Evolutionary conservation across 2,329 filamentous ascomycete genomes (phyloP).

Genomic region (Scytalidium lignicola): DNA sequence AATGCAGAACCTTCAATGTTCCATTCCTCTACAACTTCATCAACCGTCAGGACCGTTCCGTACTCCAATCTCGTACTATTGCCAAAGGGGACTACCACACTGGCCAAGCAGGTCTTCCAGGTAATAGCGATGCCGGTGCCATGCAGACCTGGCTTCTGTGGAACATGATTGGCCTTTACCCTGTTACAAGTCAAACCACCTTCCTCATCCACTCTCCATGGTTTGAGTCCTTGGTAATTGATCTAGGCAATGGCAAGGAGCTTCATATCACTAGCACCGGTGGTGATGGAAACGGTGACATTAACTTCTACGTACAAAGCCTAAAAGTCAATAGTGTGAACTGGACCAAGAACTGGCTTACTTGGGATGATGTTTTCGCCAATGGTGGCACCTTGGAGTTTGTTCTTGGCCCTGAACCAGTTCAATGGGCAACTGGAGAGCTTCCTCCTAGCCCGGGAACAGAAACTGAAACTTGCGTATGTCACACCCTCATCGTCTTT

Average conservation of each 20-base stretch:
- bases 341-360: slow-evolving; percentile 62
- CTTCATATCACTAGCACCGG: slow-evolving; percentile 51
- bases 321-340: slow-evolving; percentile 57
- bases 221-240: slow-evolving; percentile 55
- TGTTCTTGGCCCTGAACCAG: slow-evolving; percentile 48
- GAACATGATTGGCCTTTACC: slow-evolving; percentile 65
- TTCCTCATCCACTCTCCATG: slow-evolving; percentile 62
- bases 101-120: slow-evolving; percentile 53
- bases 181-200: slow-evolving; percentile 62
- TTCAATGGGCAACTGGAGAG: slow-evolving; percentile 54
- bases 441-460: slow-evolving; percentile 54
- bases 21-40: slow-evolving; percentile 68
- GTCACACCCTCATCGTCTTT: too few species aligned
- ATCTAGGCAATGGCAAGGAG: slow-evolving; percentile 48
- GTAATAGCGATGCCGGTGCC: slow-evolving; percentile 66
- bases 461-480: too few species aligned
- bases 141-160: slow-evolving; percentile 69
- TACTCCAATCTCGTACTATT: slow-evolving; percentile 51
- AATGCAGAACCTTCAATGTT: slow-evolving; percentile 44
- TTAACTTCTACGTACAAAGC: slow-evolving; percentile 56
- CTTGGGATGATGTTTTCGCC: slow-evolving; percentile 61
- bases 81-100: slow-evolving; percentile 56
- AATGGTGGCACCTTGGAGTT: slow-evolving; percentile 60
- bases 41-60: slow-evolving; percentile 55
- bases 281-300: slow-evolving; percentile 39